Conservation (phyloP, 441 rosid species). For the Corymbia calophylla region DNA sequence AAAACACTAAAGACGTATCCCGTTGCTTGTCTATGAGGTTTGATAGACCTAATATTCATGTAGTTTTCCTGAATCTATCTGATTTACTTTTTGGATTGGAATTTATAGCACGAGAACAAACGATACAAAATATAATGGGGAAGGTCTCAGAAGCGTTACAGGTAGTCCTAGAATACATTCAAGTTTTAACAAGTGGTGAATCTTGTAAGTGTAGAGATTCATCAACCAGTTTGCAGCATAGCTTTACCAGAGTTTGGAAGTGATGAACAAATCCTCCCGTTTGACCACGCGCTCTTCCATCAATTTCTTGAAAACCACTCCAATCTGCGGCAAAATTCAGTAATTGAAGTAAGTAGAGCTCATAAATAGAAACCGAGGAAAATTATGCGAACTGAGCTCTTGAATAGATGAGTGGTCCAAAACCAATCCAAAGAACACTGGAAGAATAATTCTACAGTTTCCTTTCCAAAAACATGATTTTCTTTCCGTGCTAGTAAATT, state of each 20-base stretch:
- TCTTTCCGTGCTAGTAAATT: neutral
- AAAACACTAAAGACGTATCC: neutral
- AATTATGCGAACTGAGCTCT: neutral
- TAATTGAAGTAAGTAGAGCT: neutral
- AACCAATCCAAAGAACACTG: neutral
- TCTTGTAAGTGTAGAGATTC: neutral
- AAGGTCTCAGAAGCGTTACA: neutral
- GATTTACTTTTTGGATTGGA: neutral
- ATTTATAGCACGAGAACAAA: neutral
- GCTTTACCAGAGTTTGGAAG: constrained; percentile 1
- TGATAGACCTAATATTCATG: neutral
- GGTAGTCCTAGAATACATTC: neutral
- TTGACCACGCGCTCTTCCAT: constrained; percentile 7
- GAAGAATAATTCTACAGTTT: neutral
- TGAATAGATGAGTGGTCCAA: neutral
- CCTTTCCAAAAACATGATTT: neutral
- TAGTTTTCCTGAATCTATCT: neutral
- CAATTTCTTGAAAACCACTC: constrained; percentile 3
- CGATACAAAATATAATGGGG: neutral
- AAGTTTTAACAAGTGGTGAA: neutral
- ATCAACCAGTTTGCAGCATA: neutral
- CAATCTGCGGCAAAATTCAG: neutral
- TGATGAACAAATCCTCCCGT: neutral
- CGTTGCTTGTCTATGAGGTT: neutral
- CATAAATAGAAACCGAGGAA: neutral